Base-by-base conservation (phyloP, 495 filamentous ascomycete species). In the Daldinia childiae region DNA sequence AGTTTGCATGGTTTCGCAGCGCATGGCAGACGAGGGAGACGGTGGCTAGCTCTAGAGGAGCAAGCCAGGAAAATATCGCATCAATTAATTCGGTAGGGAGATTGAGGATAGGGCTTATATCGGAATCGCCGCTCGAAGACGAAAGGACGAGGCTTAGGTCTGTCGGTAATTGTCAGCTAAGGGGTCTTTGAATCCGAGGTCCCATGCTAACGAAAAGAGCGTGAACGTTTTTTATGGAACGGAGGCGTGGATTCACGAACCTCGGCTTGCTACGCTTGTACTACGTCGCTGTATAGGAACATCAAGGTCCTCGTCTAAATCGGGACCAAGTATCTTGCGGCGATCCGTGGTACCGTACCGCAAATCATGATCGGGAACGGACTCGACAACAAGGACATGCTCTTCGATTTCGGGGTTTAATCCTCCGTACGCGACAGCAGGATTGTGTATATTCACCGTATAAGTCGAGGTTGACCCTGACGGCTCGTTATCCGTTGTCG, bases 41-140 rank as follows among this genome's bases (percentile, higher is more conserved):
- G 9, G 77, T 72, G 30, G 77, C 81, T 5, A 94, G 84, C 57
- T 90, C 89, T 38, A 77, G 43, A 0, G 90, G 85, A 8, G 83
- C 78, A 12, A 94, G 83, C 69, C 87, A 88, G 21, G 83, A 83
- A 14, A 92, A 72, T 51, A 93, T 89, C 14, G 82, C 74, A 59
- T 87, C 81, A 32, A 92, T 79, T 2, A 93, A 77, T 71, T 94
- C 92, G 39, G 84, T 54, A 3, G 92, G 92, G 1, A 93, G 83
- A 30, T 79, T 69, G 29, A 81, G 70, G 3, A 90, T 61, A 15
- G 39, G 66, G 21, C 69, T 62, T 36, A 52, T 26, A 41, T 62
- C 55, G 17, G 58, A 54, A 61, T 55, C 45, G 6, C 41, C 51
- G n/a, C 38, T 62, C 8, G 55, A 60, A 19, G 43, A 59, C 39